These are phyloP conservation scores for Metschnikowia henanensis DNA, from an alignment of 805 yeast species.

Conservation along the genomic window DNA sequence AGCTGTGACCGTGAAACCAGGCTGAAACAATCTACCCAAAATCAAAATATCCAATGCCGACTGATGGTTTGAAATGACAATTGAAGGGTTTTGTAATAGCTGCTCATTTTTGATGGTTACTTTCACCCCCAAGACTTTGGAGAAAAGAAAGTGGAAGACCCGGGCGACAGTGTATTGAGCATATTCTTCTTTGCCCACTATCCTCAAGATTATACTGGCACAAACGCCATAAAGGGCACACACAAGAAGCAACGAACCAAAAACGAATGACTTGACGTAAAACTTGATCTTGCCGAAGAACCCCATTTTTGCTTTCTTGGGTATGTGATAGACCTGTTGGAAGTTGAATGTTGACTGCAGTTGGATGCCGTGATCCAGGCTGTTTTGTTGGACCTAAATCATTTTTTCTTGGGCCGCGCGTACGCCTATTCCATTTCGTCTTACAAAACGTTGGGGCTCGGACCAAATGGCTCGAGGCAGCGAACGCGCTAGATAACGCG, in stretches of 20 bases:
- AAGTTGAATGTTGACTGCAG: background rate
- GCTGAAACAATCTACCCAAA: slow-evolving; percentile 82
- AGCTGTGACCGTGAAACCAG: slow-evolving; percentile 89
- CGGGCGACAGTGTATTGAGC: slow-evolving; percentile 92
- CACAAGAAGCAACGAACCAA: slow-evolving; percentile 50
- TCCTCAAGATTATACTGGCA: slow-evolving; percentile 64
- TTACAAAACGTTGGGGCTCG: background rate
- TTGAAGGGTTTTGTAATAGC: slow-evolving; percentile 58
- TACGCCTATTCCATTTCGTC: background rate
- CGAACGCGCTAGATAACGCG: too few species aligned
- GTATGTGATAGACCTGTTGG: background rate
- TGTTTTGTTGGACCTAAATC: background rate
- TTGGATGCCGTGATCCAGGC: background rate
- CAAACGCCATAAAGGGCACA: slow-evolving; percentile 77
- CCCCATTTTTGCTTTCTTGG: slow-evolving; percentile 14
- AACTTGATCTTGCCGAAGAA: slow-evolving; percentile 40
- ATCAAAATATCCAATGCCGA: slow-evolving; percentile 81
- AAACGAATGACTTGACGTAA: slow-evolving; percentile 51
- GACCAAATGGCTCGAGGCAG: background rate
- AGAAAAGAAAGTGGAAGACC: slow-evolving; percentile 65
- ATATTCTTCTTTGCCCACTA: slow-evolving; percentile 73
- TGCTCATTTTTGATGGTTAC: slow-evolving; percentile 58
- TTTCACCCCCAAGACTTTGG: slow-evolving; percentile 64
- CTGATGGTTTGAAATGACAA: slow-evolving; percentile 88
- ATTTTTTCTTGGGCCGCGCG: slow-evolving; percentile 10